Evolutionary conservation across 345 rosid species (phyloP).

Genomic region (Theobroma cacao): DNA sequence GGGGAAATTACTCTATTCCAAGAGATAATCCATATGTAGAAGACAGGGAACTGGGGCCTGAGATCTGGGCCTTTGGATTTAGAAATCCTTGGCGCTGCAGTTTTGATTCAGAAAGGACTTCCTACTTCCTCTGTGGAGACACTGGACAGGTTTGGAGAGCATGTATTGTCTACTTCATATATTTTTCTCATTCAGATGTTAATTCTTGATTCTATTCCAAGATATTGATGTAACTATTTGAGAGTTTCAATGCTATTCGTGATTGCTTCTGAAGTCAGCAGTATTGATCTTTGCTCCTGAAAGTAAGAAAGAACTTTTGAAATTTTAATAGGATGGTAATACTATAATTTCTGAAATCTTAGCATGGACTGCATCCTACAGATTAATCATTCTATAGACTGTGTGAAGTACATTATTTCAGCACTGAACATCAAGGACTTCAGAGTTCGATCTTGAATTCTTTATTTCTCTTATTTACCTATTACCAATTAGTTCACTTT

Average conservation of each 20-base stretch:
- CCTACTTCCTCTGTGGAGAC: constrained; percentile 52
- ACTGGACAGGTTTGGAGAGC: constrained; percentile 43
- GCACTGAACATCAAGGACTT: background rate
- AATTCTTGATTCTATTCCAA: background rate
- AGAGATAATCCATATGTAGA: constrained; percentile 42
- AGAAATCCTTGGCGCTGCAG: constrained; percentile 64
- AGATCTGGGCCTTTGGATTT: constrained; percentile 59
- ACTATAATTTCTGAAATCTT: background rate
- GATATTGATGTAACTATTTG: background rate
- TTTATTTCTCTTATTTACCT: background rate
- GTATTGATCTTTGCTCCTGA: background rate
- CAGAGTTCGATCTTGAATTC: too few relatives aligned
- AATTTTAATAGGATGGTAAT: background rate
- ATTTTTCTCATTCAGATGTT: background rate
- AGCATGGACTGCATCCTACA: background rate
- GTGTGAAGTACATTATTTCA: background rate
- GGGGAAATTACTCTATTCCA: constrained; percentile 63
- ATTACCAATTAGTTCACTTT: background rate
- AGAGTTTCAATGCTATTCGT: background rate
- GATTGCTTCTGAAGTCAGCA: background rate
- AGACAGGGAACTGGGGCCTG: constrained; percentile 41
- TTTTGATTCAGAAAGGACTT: constrained; percentile 51
- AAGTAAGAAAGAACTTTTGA: background rate
- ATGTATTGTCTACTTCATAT: background rate
- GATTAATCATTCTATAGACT: background rate